Evolutionary conservation across 2,329 filamentous ascomycete species (phyloP).

Genomic region (Lithohypha guttulata): DNA sequence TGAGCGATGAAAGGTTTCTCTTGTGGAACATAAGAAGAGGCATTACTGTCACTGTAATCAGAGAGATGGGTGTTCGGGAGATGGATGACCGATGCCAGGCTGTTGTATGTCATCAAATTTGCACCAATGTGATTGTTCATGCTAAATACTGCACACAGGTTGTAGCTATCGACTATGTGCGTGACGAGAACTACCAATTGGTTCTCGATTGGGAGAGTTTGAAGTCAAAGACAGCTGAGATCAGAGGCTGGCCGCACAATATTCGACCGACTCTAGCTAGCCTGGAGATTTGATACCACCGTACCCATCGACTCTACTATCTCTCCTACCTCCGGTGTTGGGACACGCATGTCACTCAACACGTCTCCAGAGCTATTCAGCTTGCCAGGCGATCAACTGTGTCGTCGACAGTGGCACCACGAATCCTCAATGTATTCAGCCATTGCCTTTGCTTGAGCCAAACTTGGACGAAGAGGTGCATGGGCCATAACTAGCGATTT

Average conservation of each 20-base stretch:
- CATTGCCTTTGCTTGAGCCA: no score
- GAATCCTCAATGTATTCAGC: no score
- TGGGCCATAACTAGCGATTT: no score
- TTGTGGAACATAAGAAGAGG: background rate
- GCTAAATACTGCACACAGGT: slow-evolving; percentile 4
- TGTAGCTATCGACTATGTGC: slow-evolving; percentile 6
- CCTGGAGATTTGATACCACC: background rate
- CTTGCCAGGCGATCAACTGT: background rate
- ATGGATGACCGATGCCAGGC: background rate
- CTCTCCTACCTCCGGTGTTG: no score
- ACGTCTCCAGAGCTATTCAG: background rate
- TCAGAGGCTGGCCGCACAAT: slow-evolving; percentile 5
- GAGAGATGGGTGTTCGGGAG: slow-evolving; percentile 5
- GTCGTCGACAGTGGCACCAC: no score
- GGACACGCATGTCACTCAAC: background rate
- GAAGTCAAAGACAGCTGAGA: background rate
- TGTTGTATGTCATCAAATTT: background rate
- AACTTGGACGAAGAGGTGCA: no score
- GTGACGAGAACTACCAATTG: background rate
- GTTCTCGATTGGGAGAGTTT: slow-evolving; percentile 4
- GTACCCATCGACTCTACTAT: no score
- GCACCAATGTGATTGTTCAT: no score
- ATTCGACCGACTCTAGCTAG: background rate
- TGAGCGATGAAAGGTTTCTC: slow-evolving; percentile 6
- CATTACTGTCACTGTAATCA: slow-evolving; percentile 4